These are phyloP conservation scores for Fraxinus baroniana DNA, from an alignment of 305 asterid species.

Conservation along the genomic window DNA sequence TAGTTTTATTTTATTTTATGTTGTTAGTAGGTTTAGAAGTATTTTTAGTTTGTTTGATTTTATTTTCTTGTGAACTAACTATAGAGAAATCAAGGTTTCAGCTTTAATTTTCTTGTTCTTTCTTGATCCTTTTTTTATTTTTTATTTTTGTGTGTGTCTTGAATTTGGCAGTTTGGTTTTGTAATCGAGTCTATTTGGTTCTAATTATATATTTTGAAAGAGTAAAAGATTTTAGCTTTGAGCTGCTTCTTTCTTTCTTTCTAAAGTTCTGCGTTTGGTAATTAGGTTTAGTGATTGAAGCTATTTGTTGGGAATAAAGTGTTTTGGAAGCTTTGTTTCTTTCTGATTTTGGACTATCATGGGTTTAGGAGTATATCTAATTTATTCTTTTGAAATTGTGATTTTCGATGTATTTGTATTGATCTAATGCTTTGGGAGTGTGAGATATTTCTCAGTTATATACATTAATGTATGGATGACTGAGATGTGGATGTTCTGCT, in stretches of 20 bases:
- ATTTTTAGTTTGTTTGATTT: neutral
- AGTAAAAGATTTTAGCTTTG: neutral
- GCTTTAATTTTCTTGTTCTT: neutral
- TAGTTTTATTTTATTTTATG: neutral
- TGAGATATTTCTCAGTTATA: neutral
- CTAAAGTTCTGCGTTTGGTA: neutral
- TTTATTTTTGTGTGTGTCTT: neutral
- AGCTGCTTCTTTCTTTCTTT: neutral
- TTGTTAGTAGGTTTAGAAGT: neutral
- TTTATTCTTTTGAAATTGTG: neutral
- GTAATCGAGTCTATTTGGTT: neutral
- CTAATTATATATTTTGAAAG: neutral
- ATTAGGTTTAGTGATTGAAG: neutral
- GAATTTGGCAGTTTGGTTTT: constrained; percentile 15
- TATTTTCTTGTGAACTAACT: constrained; percentile 10
- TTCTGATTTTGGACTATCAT: neutral
- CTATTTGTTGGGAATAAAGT: neutral
- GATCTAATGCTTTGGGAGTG: neutral
- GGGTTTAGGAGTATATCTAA: neutral
- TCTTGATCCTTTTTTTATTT: neutral
- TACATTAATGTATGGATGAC: neutral
- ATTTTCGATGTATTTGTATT: neutral
- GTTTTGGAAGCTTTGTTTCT: neutral
- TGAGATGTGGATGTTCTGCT: neutral
- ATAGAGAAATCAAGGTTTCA: constrained; percentile 4